Base-by-base conservation (phyloP, 176 grass and related monocot species). In the Echinochloa phyllopogon region DNA sequence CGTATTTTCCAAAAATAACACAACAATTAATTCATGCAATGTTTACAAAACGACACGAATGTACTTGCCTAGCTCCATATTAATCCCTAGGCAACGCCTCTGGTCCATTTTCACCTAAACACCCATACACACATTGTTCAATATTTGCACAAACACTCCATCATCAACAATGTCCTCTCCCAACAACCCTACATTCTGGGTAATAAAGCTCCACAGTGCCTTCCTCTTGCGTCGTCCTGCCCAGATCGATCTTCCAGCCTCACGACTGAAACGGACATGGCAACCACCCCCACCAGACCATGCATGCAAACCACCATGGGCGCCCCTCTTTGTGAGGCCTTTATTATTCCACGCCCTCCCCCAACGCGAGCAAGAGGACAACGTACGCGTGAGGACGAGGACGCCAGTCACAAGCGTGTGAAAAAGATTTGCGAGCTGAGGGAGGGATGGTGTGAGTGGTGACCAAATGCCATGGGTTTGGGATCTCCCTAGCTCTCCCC, bases 131-230 rank as follows among this genome's bases (percentile, higher is more conserved):
- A 1, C 11, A 17, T 55, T 62, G 43, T 36, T 36, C 43, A 53
- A 47, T 17, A 1, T 44, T 2, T 65, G 20, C 25, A 18, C 48
- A 63, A 75, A 12, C 23, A 65, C 21, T 36, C 37, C 3, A 50
- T 47, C 50, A 23, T 33, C 29, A 33, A 33, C n/a, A 33, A 33
- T 33, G 1, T 55, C 50, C 27, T 51, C 20, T 10, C 71, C 77
- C 45, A 89, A 76, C 83, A 85, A 85, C 62, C 47, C 42, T 67
- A 80, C 29, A 27, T 40, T 76, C 33, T 20, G 27, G 42, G 63
- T 77, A 72, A 71, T 86, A 36, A 90, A 90, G 37, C 47, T 38
- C 62, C 12, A 16, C 72, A 12, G 72, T 64, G 77, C 27, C 57
- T 2, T 62, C 65, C 16, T 83, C 36, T 53, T 63, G 41, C 64